A percentile compares a stretch with the other conserved stretches of the same genome.
Evolutionary conservation across 2,329 filamentous ascomycete species (phyloP).

Genomic region (Botryotinia narcissicola): DNA sequence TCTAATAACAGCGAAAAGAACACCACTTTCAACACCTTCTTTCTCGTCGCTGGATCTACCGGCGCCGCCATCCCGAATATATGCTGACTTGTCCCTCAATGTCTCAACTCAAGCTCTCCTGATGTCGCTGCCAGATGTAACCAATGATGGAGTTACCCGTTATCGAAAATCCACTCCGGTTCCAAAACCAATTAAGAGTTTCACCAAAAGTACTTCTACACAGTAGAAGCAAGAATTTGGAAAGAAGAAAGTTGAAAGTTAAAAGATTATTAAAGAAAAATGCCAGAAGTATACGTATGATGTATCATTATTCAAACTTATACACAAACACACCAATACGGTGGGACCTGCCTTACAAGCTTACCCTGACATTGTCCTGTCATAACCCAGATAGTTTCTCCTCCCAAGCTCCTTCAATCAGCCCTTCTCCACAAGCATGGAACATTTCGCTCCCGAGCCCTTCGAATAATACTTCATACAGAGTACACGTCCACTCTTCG

Average conservation of each 20-base stretch:
- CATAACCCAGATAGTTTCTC: background rate
- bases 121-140: background rate
- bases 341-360: slow-evolving; percentile 2
- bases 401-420: slow-evolving; percentile 8
- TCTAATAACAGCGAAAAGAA: slow-evolving; percentile 88
- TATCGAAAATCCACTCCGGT: background rate
- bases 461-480: background rate
- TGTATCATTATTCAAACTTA: background rate
- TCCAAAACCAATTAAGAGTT: background rate
- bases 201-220: background rate
- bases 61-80: slow-evolving; percentile 33
- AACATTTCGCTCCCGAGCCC: slow-evolving; percentile 2
- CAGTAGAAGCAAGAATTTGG: background rate
- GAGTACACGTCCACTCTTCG: background rate
- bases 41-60: slow-evolving; percentile 61
- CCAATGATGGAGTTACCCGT: background rate
- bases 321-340: background rate
- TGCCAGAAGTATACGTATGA: background rate
- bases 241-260: background rate
- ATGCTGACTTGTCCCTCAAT: background rate
- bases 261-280: background rate
- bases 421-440: slow-evolving; percentile 11
- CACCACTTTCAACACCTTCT: slow-evolving; percentile 80
- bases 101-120: background rate
- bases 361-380: background rate